Percentiles rank a stretch among this genome's conserved stretches.
phyloP scores from a whole-genome alignment of 306 rosid species.

The Notholithocarpus densiflorus region DNA sequence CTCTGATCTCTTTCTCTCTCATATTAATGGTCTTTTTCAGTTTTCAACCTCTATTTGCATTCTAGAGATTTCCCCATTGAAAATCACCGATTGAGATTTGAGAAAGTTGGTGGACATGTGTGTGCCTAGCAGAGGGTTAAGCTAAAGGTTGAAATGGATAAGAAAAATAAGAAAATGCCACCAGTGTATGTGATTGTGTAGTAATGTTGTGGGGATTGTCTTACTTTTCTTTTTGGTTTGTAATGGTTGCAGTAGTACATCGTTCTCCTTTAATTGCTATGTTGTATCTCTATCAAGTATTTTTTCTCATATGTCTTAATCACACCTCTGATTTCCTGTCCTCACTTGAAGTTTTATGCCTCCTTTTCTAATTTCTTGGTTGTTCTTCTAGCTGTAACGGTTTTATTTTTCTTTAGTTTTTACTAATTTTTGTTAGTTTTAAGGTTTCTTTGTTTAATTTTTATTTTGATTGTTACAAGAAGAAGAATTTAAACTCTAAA shows the following conservation, averaged over 20 bases:
- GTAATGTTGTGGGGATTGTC: no score
- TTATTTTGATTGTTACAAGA: no score
- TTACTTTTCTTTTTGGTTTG: neutral
- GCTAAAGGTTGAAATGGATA: neutral
- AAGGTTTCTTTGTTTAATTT: no score
- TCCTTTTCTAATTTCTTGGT: neutral
- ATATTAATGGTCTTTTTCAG: conserved; percentile 14
- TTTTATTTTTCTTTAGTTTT: neutral
- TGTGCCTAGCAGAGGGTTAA: neutral
- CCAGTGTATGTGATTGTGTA: neutral
- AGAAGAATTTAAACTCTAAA: no score
- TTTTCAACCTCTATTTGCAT: conserved; percentile 11
- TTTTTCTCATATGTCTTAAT: conserved; percentile 25
- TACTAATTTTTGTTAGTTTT: neutral
- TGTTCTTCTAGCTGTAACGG: neutral
- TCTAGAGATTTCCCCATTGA: neutral
- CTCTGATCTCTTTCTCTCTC: conserved; percentile 30
- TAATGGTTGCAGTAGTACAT: neutral
- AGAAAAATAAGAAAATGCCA: neutral
- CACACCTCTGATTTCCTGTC: conserved; percentile 3
- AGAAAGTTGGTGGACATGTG: neutral
- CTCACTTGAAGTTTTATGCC: neutral
- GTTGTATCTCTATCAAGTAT: conserved; percentile 23
- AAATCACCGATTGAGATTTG: neutral
- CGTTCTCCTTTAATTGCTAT: conserved; percentile 21